Percentiles rank a stretch among this genome's conserved stretches.
Evolutionary conservation across 2,329 filamentous ascomycete species (phyloP).

Genomic region (Fulvia fulva): DNA sequence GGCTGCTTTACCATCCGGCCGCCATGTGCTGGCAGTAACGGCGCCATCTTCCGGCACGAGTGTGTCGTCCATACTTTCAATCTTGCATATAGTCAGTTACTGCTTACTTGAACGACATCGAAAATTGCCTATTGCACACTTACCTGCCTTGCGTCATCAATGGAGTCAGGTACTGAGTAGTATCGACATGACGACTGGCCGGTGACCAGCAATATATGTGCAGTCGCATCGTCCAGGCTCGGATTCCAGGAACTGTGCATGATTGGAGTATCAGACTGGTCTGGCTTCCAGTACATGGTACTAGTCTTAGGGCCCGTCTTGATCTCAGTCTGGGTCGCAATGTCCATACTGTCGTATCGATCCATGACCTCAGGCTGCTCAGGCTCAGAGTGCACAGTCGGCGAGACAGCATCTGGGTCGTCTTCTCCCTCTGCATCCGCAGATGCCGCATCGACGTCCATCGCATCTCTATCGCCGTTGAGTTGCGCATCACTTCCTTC

Average conservation of each 20-base stretch:
- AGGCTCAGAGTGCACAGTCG: constrained; percentile 25
- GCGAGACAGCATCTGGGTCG: constrained; percentile 26
- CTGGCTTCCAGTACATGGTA: constrained; percentile 33
- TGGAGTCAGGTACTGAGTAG: constrained; percentile 29
- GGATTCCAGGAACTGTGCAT: constrained; percentile 33
- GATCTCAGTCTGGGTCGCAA: constrained; percentile 34
- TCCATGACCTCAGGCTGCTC: constrained; percentile 26
- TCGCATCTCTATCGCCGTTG: constrained; percentile 43
- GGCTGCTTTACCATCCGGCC: constrained; percentile 30
- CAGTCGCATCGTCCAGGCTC: constrained; percentile 14
- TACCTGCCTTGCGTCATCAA: constrained; percentile 21
- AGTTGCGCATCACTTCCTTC: constrained; percentile 32
- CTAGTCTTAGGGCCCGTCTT: constrained; percentile 31
- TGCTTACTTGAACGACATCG: not conserved
- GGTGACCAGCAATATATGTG: constrained; percentile 29
- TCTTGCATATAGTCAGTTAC: not conserved
- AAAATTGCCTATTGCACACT: not conserved
- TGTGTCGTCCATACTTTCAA: not conserved
- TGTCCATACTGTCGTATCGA: constrained; percentile 32
- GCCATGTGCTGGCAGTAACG: constrained; percentile 35
- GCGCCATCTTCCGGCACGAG: constrained; percentile 23
- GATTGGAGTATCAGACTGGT: constrained; percentile 29
- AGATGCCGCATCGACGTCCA: constrained; percentile 40
- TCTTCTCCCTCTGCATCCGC: constrained; percentile 25
- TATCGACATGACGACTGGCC: constrained; percentile 34